phyloP scores from a whole-genome alignment of 2,329 filamentous ascomycete species.

The Mariannaea elegans region DNA sequence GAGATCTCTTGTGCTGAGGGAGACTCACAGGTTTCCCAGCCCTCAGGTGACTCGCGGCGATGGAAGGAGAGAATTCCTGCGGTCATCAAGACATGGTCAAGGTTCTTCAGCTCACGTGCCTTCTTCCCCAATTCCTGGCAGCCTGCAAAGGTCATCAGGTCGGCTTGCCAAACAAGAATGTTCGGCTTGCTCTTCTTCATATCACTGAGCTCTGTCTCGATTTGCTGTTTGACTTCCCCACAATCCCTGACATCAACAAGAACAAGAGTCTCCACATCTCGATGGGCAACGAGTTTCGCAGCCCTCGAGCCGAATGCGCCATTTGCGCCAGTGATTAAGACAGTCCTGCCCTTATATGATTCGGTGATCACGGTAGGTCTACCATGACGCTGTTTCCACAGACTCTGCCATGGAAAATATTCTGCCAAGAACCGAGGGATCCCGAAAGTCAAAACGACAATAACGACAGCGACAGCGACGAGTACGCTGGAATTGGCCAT shows the following conservation, averaged over 20 bases:
- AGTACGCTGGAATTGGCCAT: conserved; percentile 29
- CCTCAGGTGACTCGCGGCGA: conserved; percentile 48
- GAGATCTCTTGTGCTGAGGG: not conserved
- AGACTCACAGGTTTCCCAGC: conserved; percentile 49
- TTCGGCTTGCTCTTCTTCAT: conserved; percentile 38
- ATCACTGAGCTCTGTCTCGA: conserved; percentile 42
- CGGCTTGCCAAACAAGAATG: conserved; percentile 48
- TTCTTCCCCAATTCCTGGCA: conserved; percentile 44
- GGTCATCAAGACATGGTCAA: conserved; percentile 49
- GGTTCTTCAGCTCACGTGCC: conserved; percentile 38
- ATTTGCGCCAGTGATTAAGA: conserved; percentile 47
- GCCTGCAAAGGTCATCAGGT: conserved; percentile 48
- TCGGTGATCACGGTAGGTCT: conserved; percentile 45
- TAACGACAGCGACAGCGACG: conserved; percentile 22
- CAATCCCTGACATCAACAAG: conserved; percentile 49
- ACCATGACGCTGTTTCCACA: conserved; percentile 45
- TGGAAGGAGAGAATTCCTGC: conserved; percentile 49
- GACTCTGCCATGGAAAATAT: conserved; percentile 47
- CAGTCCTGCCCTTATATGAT: conserved; percentile 48
- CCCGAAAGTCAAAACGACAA: conserved; percentile 37
- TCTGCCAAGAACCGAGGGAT: conserved; percentile 45
- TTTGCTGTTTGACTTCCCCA: conserved; percentile 43
- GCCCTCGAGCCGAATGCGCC: conserved; percentile 49
- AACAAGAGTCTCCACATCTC: conserved; percentile 46
- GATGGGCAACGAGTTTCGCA: conserved; percentile 47